Conservation (phyloP, 768 basidiomycete genomes). For the Boletus vinaceobasis region DNA sequence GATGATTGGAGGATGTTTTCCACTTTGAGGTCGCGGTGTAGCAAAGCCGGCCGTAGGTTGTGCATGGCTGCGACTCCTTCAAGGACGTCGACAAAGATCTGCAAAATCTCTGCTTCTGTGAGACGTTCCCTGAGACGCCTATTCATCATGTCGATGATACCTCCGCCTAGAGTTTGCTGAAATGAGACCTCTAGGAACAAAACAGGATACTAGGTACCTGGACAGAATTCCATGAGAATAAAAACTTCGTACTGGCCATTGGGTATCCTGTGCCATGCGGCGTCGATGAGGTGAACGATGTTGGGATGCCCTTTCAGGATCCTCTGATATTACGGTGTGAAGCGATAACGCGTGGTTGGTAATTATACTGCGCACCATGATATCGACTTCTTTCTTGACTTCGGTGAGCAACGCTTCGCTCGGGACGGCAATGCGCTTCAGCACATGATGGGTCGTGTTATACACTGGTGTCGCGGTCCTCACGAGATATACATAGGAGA, state of each 20-base stretch:
- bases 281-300: conserved; percentile 94
- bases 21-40: conserved; percentile 98
- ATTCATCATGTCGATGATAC: conserved; percentile 99
- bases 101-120: conserved; percentile 93
- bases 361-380: conserved; percentile 70
- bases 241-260: conserved; percentile 92
- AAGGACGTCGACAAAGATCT: conserved; percentile 97
- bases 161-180: conserved; percentile 61
- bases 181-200: conserved; percentile 7
- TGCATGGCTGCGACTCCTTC: conserved; percentile 98
- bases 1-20: conserved; percentile 96
- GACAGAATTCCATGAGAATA: conserved; percentile 97
- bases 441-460: conserved; percentile 91
- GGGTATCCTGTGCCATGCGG: conserved; percentile 82
- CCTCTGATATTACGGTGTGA: conserved; percentile 53
- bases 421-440: conserved; percentile 93
- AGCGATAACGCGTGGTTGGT: conserved; percentile 15
- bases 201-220: conserved; percentile 49
- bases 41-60: conserved; percentile 79
- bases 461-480: conserved; percentile 81
- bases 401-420: conserved; percentile 88
- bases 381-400: conserved; percentile 96
- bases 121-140: conserved; percentile 89
- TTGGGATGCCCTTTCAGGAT: conserved; percentile 90
- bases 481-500: conserved; percentile 97